Base-by-base conservation (phyloP, 129 eudicot species). In the Pseudognaphalium luteoalbum region DNA sequence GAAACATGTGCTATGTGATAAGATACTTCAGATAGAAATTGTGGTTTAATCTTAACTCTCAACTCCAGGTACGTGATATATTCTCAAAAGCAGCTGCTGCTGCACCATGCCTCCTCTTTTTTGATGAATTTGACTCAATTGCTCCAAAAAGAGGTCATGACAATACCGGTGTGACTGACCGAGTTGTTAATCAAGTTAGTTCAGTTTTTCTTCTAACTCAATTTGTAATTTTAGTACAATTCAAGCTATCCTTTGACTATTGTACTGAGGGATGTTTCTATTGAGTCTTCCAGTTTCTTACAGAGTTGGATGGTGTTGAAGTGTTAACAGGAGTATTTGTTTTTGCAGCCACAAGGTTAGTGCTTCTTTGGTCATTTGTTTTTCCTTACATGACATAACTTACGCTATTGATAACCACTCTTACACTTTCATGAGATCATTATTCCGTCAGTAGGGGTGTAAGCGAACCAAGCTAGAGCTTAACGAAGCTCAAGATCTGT, bases 141-240 rank as follows among this genome's bases (percentile, higher is more conserved):
- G 98, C 98, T 54, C 98, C 98, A 9, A 93, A 93, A 86, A 88
- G 98, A 77, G 98, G 98, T 67, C 98, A 93, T 83, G 98, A 93
- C 73, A 93, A 93, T 76, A 93, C 98, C 79, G 97, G 98, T 8
- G 98, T 93, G 29, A 93, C 98, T 19, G 98, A 93, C 83, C 85
- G 98, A 82, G 97, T 93, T 70, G 98, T 93, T 80, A 93, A 93
- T 75, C 98, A 93, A 76, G 97, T 92, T 47, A 85, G 91, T 85
- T 73, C 70, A 69, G 5, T 54, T 7, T 25, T 51, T 14, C 72
- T 34, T 25, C 25, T 30, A 50, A 37, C 9, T 77, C 54, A 60
- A 41, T 67, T n/a, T 66, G 11, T 58, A 64, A 22, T 68, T 17
- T 34, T 61, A 39, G 2, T 30, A 69, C 47, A 60, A 29, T 59